phyloP scores from a whole-genome alignment of 352 stramenopile species.

The Phytopythium chamaehyphon region DNA sequence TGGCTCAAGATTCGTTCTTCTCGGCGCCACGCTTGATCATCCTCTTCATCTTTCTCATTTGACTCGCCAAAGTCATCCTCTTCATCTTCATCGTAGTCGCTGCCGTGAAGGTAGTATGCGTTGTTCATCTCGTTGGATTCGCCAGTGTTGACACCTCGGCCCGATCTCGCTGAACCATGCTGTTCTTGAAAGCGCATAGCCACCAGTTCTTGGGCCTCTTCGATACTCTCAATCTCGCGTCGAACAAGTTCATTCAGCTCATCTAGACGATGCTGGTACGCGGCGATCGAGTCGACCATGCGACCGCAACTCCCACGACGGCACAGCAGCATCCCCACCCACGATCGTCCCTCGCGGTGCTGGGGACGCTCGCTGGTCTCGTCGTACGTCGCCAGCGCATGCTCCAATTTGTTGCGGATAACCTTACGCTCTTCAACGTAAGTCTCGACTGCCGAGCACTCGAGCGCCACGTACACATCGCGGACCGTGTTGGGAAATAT shows the following conservation, averaged over 20 bases:
- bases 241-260: constrained; percentile 56
- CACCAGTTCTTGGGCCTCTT: constrained; percentile 48
- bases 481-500: constrained; percentile 62
- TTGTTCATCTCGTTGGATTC: neutral
- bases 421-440: constrained; percentile 50
- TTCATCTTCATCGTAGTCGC: constrained; percentile 1
- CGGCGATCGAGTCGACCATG: constrained; percentile 57
- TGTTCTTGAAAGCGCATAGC: constrained; percentile 34
- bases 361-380: constrained; percentile 31
- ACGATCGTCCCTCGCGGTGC: constrained; percentile 46
- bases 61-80: neutral
- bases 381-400: constrained; percentile 45
- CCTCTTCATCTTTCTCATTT: constrained; percentile 24
- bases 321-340: constrained; percentile 34
- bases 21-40: constrained; percentile 10
- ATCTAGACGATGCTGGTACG: constrained; percentile 48
- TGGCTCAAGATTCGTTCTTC: constrained; percentile 43
- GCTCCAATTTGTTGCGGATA: constrained; percentile 43
- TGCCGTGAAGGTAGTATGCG: constrained; percentile 4
- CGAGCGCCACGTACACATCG: constrained; percentile 64
- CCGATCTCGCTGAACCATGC: neutral
- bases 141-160: neutral
- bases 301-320: constrained; percentile 26
- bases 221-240: constrained; percentile 59
- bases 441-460: constrained; percentile 54